Base-by-base conservation (phyloP, 1,284 basidiomycete genomes). In the Tilletia walkeri region DNA sequence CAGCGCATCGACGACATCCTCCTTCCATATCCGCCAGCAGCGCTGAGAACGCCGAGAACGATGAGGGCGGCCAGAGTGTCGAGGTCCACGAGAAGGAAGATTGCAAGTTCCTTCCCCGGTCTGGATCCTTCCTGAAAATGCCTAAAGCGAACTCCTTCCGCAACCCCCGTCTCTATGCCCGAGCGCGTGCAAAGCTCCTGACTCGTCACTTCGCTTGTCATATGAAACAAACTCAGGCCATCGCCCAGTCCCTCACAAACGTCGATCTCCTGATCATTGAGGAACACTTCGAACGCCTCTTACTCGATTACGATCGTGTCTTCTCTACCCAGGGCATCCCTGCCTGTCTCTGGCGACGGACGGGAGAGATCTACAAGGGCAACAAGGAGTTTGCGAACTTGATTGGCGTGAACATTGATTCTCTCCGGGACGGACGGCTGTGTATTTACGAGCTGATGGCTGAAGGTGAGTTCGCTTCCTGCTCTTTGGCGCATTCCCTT, bases 301-400 rank as follows among this genome's bases (percentile, higher is more conserved):
- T 99, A 71, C 88, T 98, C 20, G 94, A 98, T 81, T 98, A 98
- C 82, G 95, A 98, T 82, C 90, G 95, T 47, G 92, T 95, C 0
- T 95, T 98, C 84, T 73, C 72, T 50, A 83, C 82, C 18, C 79
- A 80, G 89, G 94, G 93, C 56, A 93, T 98, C 9, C 96, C 96
- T 0, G 94, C 94, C 0, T 99, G 95, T 78, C 88, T 99, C 5
- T 99, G 95, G n/a, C 87, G 95, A 39, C 86, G 95, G 65, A 98
- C 95, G 1, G 96, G 96, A 36, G 95, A 99, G 85, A 98, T 99
- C 72, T 97, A 98, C 69, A 87, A 98, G 95, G 85, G 95, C 90
- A 99, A 99, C 83, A 89, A 93, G 72, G 94, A 97, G 85, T 95
- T 95, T 84, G 90, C 92, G 3, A 92, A 93, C 78, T 86, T 95